Evolutionary conservation across 768 basidiomycete genomes (phyloP).

Genomic region (Serendipita sp.): DNA sequence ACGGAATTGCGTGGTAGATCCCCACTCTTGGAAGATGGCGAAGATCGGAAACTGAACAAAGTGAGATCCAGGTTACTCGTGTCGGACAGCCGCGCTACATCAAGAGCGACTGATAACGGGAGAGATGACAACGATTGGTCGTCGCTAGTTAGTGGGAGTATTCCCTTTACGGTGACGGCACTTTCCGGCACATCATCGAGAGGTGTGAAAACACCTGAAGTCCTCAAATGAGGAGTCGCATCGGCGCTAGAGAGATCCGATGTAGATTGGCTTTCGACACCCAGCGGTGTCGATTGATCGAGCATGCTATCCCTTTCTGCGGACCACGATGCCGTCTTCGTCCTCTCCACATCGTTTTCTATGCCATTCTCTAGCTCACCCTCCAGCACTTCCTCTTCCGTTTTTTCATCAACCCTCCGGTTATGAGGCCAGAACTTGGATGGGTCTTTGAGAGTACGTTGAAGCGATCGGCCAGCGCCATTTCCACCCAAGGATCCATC

Average conservation of each 20-base stretch:
- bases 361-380: too few species aligned
- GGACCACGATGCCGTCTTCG: not conserved
- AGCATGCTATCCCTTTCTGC: not conserved
- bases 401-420: not conserved
- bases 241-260: too few species aligned
- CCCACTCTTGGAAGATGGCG: not conserved
- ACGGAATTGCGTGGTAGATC: not conserved
- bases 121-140: not conserved
- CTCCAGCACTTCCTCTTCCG: not conserved
- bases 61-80: not conserved
- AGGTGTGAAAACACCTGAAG: too few species aligned
- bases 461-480: not conserved
- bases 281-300: too few species aligned
- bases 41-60: not conserved
- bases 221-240: too few species aligned
- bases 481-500: not conserved
- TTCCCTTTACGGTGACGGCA: too few species aligned
- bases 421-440: constrained; percentile 6
- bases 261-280: too few species aligned
- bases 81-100: not conserved
- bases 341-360: not conserved
- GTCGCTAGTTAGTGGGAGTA: not conserved
- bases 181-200: too few species aligned
- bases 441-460: not conserved
- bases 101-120: not conserved